Conservation (phyloP, 106 monocot genomes). For the Amphibolis antarctica region DNA sequence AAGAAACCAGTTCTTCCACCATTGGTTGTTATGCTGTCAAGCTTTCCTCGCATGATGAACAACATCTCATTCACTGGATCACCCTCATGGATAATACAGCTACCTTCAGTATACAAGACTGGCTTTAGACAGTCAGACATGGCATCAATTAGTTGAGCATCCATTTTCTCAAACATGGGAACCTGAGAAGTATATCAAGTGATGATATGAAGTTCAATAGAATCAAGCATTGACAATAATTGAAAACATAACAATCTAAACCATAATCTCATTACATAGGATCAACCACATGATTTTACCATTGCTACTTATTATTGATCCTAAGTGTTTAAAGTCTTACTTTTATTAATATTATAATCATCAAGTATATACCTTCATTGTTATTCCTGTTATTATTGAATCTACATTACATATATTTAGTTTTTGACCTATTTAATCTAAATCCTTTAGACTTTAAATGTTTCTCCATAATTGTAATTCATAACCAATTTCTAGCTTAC, state of each 20-base stretch:
- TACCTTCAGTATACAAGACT: slow-evolving; percentile 39
- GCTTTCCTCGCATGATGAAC: slow-evolving; percentile 51
- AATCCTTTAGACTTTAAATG: no score
- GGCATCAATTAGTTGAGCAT: slow-evolving; percentile 46
- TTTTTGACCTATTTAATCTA: no score
- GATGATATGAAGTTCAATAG: background rate
- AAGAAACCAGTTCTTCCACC: slow-evolving; percentile 62
- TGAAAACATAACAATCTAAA: no score
- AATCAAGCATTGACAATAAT: background rate
- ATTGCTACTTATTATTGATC: no score
- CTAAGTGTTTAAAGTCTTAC: no score
- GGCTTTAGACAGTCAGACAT: slow-evolving; percentile 43
- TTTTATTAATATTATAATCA: no score
- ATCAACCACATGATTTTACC: no score
- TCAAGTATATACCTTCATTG: no score
- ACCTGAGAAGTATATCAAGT: slow-evolving; percentile 17
- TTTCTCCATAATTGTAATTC: no score
- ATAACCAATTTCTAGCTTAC: no score
- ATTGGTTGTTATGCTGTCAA: slow-evolving; percentile 47
- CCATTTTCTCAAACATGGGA: slow-evolving; percentile 53
- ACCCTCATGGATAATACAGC: slow-evolving; percentile 40
- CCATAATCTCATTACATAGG: background rate
- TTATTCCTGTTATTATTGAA: no score
- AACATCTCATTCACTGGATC: slow-evolving; percentile 58
- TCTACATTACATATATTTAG: no score